phyloP scores from a whole-genome alignment of 2,329 filamentous ascomycete genomes.

The Fusarium pininemorale region DNA sequence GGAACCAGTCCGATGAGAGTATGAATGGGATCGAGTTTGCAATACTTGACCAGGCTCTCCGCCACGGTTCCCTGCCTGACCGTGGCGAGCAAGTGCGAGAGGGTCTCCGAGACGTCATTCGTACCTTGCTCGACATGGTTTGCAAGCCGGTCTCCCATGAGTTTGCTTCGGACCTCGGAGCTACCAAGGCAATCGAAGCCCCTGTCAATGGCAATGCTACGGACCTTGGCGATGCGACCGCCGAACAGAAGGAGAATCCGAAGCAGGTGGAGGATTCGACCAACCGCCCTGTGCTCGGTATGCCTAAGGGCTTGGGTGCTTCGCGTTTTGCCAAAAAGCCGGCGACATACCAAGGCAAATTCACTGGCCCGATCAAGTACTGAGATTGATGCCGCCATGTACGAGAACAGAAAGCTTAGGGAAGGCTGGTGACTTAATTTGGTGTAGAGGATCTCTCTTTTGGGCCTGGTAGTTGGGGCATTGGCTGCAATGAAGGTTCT shows the following conservation, averaged over 20 bases:
- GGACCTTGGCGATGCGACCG: not conserved
- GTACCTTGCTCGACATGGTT: constrained; percentile 13
- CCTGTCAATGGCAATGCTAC: not conserved
- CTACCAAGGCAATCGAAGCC: not conserved
- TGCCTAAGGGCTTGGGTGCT: constrained; percentile 23
- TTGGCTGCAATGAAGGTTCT: not conserved
- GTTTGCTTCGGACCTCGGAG: not conserved
- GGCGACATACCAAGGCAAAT: not conserved
- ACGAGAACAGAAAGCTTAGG: not conserved
- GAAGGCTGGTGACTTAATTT: not conserved
- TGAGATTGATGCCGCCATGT: not conserved
- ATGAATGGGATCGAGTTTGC: constrained; percentile 40
- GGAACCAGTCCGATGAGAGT: constrained; percentile 20
- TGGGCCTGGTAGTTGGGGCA: not conserved
- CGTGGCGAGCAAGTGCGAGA: constrained; percentile 38
- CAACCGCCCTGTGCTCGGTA: not conserved
- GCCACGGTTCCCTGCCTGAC: constrained; percentile 36
- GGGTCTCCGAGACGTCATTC: constrained; percentile 33
- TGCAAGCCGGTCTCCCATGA: not conserved
- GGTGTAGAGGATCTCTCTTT: not conserved
- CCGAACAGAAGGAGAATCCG: not conserved
- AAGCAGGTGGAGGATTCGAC: not conserved
- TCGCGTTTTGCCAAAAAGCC: constrained; percentile 27
- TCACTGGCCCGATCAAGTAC: constrained; percentile 20
- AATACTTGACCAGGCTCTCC: constrained; percentile 40